Conservation (phyloP, 2,329 filamentous ascomycete genomes). For the Fusarium mexicanum region DNA sequence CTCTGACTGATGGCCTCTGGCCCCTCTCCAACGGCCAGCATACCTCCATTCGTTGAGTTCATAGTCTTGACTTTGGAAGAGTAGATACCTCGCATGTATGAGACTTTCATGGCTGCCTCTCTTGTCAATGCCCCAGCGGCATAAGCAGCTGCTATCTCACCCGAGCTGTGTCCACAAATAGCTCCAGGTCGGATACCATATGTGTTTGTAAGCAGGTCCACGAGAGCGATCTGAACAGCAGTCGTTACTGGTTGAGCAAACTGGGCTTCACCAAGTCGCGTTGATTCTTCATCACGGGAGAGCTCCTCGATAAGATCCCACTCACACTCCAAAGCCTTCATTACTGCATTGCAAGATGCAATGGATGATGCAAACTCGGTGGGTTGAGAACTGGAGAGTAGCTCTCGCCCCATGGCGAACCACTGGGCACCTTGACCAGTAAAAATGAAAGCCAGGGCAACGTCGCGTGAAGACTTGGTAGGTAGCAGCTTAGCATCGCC, state of each 20-base stretch:
- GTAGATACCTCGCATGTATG: conserved; percentile 45
- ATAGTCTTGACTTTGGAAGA: not conserved
- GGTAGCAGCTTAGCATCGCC: not conserved
- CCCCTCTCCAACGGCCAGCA: conserved; percentile 5
- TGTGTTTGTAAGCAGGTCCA: not conserved
- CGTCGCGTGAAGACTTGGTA: not conserved
- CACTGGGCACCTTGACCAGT: conserved; percentile 29
- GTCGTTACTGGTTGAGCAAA: conserved; percentile 15
- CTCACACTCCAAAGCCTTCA: not conserved
- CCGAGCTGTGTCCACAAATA: conserved; percentile 49
- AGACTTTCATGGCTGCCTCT: conserved; percentile 42
- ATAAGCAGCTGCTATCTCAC: conserved; percentile 52
- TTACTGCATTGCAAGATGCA: not conserved
- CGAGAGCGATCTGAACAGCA: conserved; percentile 19
- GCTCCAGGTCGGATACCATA: conserved; percentile 41
- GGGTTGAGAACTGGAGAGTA: not conserved
- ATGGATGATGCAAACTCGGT: not conserved
- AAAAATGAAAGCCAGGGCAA: not conserved
- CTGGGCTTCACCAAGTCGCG: not conserved
- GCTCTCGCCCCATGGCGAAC: conserved; percentile 14
- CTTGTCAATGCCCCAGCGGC: conserved; percentile 21
- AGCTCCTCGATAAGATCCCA: conserved; percentile 20
- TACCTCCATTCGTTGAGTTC: not conserved
- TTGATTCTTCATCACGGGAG: not conserved
- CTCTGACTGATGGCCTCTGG: not conserved